These are phyloP conservation scores for Malus sieversii DNA, from an alignment of 306 rosid species.

Conservation along the genomic window DNA sequence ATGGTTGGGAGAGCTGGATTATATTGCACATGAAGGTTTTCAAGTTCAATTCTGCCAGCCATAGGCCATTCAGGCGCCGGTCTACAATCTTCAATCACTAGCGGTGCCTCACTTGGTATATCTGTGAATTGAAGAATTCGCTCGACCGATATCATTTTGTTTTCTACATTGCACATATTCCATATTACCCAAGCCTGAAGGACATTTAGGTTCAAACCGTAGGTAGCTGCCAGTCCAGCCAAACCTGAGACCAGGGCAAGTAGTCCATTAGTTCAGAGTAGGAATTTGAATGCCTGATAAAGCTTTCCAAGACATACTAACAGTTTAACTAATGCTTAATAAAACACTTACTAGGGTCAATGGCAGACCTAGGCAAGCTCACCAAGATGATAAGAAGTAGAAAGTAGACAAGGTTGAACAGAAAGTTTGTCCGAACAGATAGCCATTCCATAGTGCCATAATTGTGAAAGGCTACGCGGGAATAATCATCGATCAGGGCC, in stretches of 20 bases:
- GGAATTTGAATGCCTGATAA: not conserved
- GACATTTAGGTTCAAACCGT: slow-evolving; percentile 25
- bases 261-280: not conserved
- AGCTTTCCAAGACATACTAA: not conserved
- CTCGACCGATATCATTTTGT: slow-evolving; percentile 27
- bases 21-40: slow-evolving; percentile 10
- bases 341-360: slow-evolving; percentile 14
- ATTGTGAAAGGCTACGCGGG: slow-evolving; percentile 13
- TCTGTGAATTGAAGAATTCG: slow-evolving; percentile 17
- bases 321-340: not conserved
- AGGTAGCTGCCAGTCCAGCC: slow-evolving; percentile 26
- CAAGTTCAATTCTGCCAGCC: slow-evolving; percentile 12
- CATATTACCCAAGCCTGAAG: slow-evolving; percentile 26
- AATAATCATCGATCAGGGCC: slow-evolving; percentile 15
- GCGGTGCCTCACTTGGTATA: slow-evolving; percentile 24
- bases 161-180: slow-evolving; percentile 22
- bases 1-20: slow-evolving; percentile 9
- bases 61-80: slow-evolving; percentile 16
- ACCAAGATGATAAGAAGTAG: slow-evolving; percentile 12
- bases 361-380: slow-evolving; percentile 14
- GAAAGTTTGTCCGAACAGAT: slow-evolving; percentile 12
- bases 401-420: slow-evolving; percentile 15
- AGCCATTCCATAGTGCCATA: slow-evolving; percentile 25
- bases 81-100: slow-evolving; percentile 17
- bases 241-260: slow-evolving; percentile 1